Base-by-base conservation (phyloP, 345 rosid genomes). In the Gossypium raimondii region DNA sequence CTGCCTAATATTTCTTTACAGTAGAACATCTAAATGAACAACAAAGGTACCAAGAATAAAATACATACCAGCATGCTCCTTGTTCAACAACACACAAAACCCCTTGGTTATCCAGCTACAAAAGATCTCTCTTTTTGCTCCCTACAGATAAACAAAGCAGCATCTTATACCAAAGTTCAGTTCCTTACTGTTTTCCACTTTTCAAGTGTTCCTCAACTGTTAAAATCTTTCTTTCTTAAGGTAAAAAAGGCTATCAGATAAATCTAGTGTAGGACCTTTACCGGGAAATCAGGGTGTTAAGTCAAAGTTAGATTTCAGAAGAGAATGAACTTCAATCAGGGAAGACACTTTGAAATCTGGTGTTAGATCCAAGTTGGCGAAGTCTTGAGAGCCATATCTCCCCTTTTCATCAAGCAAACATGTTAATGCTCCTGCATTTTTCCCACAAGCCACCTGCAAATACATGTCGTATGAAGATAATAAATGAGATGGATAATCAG, bases 401-500 rank as follows among this genome's bases (percentile, higher is more conserved):
- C 89, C 97, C 3, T 82, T 84, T 79, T 87, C 93, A 82, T 94
- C 98, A 68, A 94, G 98, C 85, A 94, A 85, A 77, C 98, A 92
- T 10, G 98, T 89, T 52, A 89, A 82, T 20, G 98, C 86, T 78
- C 98, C 97, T 4, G 97, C 97, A 75, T 82, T 80, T 83, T 89
- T 94, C 52, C 98, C 98, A 78, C 98, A 92, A 60, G 82, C 88
- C 64, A 94, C 78, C 98, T 94, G 86, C 68, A 79, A 76, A 77
- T 47, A 47, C 71, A 78, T 38, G 60, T 47, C 18, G 47, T 51
- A 64, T 3, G 14, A 50, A 74, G 59, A 27, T 60, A 29, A 64
- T 7, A 24, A 63, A 53, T 22, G 52, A 43, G 16, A 6, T 38
- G 56, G 16, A 75, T 55, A 43, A 16, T 53, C 52, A 1, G 61